Evolutionary conservation across 73 alveolate genomes (phyloP).

Genomic region (Uronychia setigera): DNA sequence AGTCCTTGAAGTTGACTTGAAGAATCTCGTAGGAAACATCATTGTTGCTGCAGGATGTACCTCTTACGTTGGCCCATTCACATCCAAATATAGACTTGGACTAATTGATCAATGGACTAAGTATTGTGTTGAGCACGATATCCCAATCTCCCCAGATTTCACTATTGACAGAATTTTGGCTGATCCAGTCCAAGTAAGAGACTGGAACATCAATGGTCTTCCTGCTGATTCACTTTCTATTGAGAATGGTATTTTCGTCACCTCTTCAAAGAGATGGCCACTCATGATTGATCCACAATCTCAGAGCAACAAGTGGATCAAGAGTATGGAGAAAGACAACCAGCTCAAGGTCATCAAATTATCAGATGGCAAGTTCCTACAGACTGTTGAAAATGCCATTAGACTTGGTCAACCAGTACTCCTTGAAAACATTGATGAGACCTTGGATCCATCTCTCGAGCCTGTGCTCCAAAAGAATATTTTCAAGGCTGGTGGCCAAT

Average conservation of each 20-base stretch:
- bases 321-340: constrained; percentile 95
- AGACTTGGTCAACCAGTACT: constrained; percentile 97
- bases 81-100: constrained; percentile 95
- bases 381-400: constrained; percentile 96
- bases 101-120: constrained; percentile 81
- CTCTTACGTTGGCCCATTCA: constrained; percentile 99
- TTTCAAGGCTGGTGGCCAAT: constrained; percentile 96
- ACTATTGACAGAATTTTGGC: constrained; percentile 91
- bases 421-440: constrained; percentile 99
- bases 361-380: constrained; percentile 95
- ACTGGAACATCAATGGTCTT: constrained; percentile 86
- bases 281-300: constrained; percentile 99
- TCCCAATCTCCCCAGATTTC: constrained; percentile 82
- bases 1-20: constrained; percentile 86
- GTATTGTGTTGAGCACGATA: constrained; percentile 62
- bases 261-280: constrained; percentile 99
- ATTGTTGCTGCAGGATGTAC: constrained; percentile 98
- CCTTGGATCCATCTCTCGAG: constrained; percentile 98
- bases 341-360: constrained; percentile 93
- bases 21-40: constrained; percentile 97
- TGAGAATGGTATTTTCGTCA: constrained; percentile 99
- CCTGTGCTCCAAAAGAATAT: constrained; percentile 97
- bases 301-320: constrained; percentile 99
- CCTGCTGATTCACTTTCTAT: constrained; percentile 99
- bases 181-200: constrained; percentile 96